phyloP scores from a whole-genome alignment of 495 filamentous ascomycete species.

The Hypoxylon fuscum region DNA sequence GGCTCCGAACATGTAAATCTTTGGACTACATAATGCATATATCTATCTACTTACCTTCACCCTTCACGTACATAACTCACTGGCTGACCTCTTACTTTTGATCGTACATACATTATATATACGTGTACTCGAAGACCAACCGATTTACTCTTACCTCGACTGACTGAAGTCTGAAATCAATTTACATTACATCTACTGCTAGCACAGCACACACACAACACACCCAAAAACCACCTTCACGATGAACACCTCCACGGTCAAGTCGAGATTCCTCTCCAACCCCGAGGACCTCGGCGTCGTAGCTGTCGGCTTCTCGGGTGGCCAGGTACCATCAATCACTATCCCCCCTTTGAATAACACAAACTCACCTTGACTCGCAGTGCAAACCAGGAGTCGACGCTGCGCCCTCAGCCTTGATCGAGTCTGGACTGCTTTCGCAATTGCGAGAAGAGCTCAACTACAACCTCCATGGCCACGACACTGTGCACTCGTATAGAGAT shows the following conservation, averaged over 20 bases:
- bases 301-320: constrained; percentile 96
- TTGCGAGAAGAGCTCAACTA: constrained; percentile 87
- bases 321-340: constrained; percentile 72
- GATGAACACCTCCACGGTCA: constrained; percentile 72
- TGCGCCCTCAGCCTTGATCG: constrained; percentile 89
- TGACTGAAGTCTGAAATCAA: no score
- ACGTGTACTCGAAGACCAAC: no score
- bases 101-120: no score
- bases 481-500: constrained; percentile 82
- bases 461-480: constrained; percentile 83
- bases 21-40: no score
- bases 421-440: constrained; percentile 85
- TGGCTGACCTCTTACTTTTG: no score
- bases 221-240: constrained; percentile 10
- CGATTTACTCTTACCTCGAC: no score
- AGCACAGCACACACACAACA: not conserved
- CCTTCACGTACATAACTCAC: no score
- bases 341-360: constrained; percentile 4
- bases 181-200: no score
- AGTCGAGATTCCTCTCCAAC: constrained; percentile 82
- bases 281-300: constrained; percentile 86
- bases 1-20: no score
- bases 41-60: no score
- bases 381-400: constrained; percentile 93
- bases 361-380: constrained; percentile 54